Base-by-base conservation (phyloP, 2,329 filamentous ascomycete species). In the Monilinia aucupariae region DNA sequence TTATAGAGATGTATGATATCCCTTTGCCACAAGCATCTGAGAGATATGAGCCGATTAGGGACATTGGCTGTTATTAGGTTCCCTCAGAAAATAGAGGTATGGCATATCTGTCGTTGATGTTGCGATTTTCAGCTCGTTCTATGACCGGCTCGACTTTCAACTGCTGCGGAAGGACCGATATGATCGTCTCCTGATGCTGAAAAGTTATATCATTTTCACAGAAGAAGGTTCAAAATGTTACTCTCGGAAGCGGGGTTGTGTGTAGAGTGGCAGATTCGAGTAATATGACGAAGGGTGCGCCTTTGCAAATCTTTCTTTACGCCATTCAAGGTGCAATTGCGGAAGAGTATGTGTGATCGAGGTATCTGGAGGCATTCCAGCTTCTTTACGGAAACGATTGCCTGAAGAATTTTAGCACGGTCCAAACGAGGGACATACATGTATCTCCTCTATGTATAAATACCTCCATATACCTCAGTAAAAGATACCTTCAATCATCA, bases 131-230 rank as follows among this genome's bases (percentile, higher is more conserved):
- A 47, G 54, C 27, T 47, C 54, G 4, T 30, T 58, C 3, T 25
- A 47, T 30, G 17, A 45, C 30, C 41, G 41, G n/a, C 30, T 56
- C 7, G 41, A 37, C 41, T 27, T 47, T 25, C 17, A 47, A 34
- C 27, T 22, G 1, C 20, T 47, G 41, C 4, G 17, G 45, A 47
- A 34, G 41, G 41, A 25, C 41, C 54, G 30, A 58, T 34, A 37
- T 47, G n/a, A 20, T 47, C 30, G 41, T 58, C 54, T 58, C 7
- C 54, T 58, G 54, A 58, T 58, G 41, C 27, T 58, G 12, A 20
- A 45, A 25, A 58, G 54, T 25, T 47, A 56, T 39, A 47, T 45
- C 17, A 7, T 0, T 17, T 32, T 22, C 10, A 25, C 9, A 13
- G 30, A 47, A 47, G 22, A 25, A 58, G n/a, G 4, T 34, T 8